Evolutionary conservation across 83 land plant genomes (phyloP), one percentile per base, ranked within the genome.

Genomic region (Picea mariana): DNA sequence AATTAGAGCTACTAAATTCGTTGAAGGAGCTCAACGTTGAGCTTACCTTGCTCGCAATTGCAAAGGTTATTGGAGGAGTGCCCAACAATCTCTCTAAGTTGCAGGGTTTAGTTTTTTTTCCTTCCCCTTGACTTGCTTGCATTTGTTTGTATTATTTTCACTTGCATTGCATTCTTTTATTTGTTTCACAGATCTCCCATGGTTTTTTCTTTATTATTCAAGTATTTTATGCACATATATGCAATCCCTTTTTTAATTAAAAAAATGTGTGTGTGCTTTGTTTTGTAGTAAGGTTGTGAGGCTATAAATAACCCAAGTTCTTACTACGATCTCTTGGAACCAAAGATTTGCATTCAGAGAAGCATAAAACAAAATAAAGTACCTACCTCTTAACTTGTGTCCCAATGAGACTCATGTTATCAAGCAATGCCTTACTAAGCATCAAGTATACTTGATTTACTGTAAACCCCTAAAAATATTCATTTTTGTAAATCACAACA

Each of bases 321-420:
- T 93, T 86, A 91, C 95, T 2, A 95, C 92, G 27, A 90, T 92
- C 38, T 90, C 96, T 0, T 95, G 92, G 86, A 92, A 88, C 42
- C 95, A 92, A 89, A 93, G 90, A 84, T 83, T 92, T 5, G 89
- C 90, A 6, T 79, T 92, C 62, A 85, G 96, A 78, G 91, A 89
- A n/a, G 96, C 87, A 0, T 92, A 85, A 85, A 92, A 87, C 87
- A 91, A 91, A 52, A 91, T 88, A 90, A 93, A 89, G 86, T 80
- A 78, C 62, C 52, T 93, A 80, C 95, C 96, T 6, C 88, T 93
- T 17, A 95, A 93, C 83, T 86, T 93, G 62, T 91, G 95, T 40
- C 96, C 96, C 7, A 93, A 93, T 90, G 89, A 91, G 88, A 93
- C 95, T 81, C 85, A 94, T 5, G 95, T 94, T 13, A 93, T 93